phyloP scores from a whole-genome alignment of 768 basidiomycete genomes.

The Saitozyma sp. region DNA sequence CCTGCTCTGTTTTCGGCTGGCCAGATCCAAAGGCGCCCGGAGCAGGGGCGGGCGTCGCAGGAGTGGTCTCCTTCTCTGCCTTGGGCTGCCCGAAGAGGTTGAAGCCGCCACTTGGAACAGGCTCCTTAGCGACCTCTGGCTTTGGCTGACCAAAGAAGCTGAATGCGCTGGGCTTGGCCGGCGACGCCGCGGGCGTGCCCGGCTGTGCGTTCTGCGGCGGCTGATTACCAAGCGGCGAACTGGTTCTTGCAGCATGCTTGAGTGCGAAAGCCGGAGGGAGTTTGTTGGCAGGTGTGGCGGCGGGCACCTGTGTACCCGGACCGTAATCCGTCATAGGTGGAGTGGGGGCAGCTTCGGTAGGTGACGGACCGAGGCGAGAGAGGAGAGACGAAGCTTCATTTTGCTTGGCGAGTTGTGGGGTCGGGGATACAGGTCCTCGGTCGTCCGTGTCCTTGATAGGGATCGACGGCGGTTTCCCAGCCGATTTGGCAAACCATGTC shows the following conservation, averaged over 20 bases:
- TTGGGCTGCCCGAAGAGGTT: slow-evolving; percentile 9
- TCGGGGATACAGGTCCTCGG: no score
- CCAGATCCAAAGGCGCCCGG: slow-evolving; percentile 1
- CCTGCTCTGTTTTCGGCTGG: background rate
- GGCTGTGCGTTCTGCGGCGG: slow-evolving; percentile 24
- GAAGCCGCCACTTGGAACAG: slow-evolving; percentile 1
- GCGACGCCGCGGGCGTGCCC: slow-evolving; percentile 28
- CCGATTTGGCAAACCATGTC: slow-evolving; percentile 29
- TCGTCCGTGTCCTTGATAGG: slow-evolving; percentile 4
- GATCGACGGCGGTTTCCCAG: slow-evolving; percentile 3
- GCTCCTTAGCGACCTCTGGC: background rate
- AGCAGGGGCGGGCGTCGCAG: background rate
- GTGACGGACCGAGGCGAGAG: slow-evolving; percentile 12
- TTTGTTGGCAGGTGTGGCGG: background rate
- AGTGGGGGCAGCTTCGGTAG: slow-evolving; percentile 6
- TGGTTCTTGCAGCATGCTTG: slow-evolving; percentile 37
- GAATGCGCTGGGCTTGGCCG: slow-evolving; percentile 18
- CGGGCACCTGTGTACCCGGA: background rate
- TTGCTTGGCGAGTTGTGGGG: no score
- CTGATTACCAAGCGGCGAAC: slow-evolving; percentile 35
- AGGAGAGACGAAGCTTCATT: slow-evolving; percentile 11
- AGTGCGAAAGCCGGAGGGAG: slow-evolving; percentile 17
- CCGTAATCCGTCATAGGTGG: background rate
- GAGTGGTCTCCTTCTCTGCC: background rate
- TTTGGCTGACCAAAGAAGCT: slow-evolving; percentile 7